Percentiles rank a stretch among this genome's conserved stretches.
These are phyloP conservation scores for Debaryomycetaceae sp. DNA, from an alignment of 1,139 yeast genomes.

Conservation along the genomic window DNA sequence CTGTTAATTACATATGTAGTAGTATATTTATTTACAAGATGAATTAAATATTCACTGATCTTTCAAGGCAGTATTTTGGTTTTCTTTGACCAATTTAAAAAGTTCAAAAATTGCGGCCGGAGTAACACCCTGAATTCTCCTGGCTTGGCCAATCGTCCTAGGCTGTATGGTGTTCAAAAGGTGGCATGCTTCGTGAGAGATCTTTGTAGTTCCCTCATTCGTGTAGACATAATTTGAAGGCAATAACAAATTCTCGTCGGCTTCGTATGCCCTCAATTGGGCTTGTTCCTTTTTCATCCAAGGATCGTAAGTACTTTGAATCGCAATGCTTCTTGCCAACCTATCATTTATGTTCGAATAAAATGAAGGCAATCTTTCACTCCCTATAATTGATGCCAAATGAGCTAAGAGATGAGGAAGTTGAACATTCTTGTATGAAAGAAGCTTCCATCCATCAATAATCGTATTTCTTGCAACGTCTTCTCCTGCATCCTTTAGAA, in stretches of 20 bases:
- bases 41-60: constrained; percentile 1
- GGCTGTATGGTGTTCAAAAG: constrained; percentile 78
- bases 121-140: constrained; percentile 91
- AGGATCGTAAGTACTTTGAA: constrained; percentile 82
- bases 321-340: constrained; percentile 59
- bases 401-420: constrained; percentile 32
- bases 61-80: constrained; percentile 17
- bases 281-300: constrained; percentile 71
- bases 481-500: constrained; percentile 45
- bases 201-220: constrained; percentile 36
- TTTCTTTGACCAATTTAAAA: constrained; percentile 42
- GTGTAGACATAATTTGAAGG: constrained; percentile 67
- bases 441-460: constrained; percentile 45
- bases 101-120: constrained; percentile 79
- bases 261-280: constrained; percentile 70
- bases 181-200: constrained; percentile 74
- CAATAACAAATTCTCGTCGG: constrained; percentile 71
- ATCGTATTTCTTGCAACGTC: constrained; percentile 29
- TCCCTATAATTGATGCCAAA: constrained; percentile 17
- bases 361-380: constrained; percentile 17
- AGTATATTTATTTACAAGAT: constrained; percentile 8
- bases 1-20: constrained; percentile 7
- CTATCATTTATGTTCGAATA: constrained; percentile 44
- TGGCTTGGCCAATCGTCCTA: constrained; percentile 88
- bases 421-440: constrained; percentile 37